Base-by-base conservation (phyloP, 2,329 filamentous ascomycete species). In the Chrysosporium queenslandicum region DNA sequence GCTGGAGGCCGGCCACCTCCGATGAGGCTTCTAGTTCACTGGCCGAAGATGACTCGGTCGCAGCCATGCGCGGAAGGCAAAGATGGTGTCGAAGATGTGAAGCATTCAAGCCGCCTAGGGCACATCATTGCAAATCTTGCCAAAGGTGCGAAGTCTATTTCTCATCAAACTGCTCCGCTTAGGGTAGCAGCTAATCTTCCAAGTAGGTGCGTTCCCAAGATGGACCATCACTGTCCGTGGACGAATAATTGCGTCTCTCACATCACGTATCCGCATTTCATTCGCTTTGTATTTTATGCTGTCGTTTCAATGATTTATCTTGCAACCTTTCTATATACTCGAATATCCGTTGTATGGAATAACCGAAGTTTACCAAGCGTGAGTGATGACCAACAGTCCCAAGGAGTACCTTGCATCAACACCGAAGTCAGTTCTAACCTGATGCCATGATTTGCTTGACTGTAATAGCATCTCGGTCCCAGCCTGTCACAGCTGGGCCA, bases 141-240 rank as follows among this genome's bases (percentile, higher is more conserved):
- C 71, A 74, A 63, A 76, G 78, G 80, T 79, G 53, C 11, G 40
- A 50, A 66, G 39, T 37, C 9, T 2, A 6, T 34, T 21, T 46
- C 21, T 20, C 18, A 34, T 14, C 21, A 27, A 53, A 50, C n/a
- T 34, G 2, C 8, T 41, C 5, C 23, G 2, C 6, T 14, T 37
- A 9, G 18, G 12, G 20, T 16, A 29, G 32, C 14, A 4, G 39
- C 47, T 50, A 42, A 50, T 20, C 1, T 11, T 4, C 29, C 3
- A n/a, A 7, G 42, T 29, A 80, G 77, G 66, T 81, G 79, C 59
- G 76, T 82, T 46, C 78, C 78, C 0, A 82, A 81, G 64, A 82
- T 82, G 79, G 79, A 82, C 63, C 79, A 82, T 61, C 81, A 84
- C 62, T 84, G 81, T 62, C 79, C 80, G 5, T 84, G 81, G 81